Conservation (phyloP, 1,284 basidiomycete genomes). For the Earliella scabrosa region DNA sequence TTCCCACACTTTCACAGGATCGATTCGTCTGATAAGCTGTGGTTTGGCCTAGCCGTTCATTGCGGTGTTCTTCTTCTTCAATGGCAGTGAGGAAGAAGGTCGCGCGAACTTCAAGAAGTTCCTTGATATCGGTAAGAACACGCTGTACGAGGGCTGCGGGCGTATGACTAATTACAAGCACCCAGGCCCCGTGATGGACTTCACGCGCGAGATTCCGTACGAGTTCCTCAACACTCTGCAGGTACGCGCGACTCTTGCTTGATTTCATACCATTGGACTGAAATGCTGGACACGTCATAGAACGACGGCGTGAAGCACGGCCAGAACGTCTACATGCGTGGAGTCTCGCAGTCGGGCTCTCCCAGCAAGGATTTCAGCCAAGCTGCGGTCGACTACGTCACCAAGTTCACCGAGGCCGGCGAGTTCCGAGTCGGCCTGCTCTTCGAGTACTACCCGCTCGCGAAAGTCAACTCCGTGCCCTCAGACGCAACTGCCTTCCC, state of each 20-base stretch:
- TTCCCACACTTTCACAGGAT: neutral
- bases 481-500: conserved; percentile 45
- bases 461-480: conserved; percentile 44
- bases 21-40: neutral
- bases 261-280: too few species aligned
- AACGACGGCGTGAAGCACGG: conserved; percentile 21
- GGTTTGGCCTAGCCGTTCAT: conserved; percentile 40
- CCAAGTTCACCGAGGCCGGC: conserved; percentile 10
- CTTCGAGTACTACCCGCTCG: conserved; percentile 48
- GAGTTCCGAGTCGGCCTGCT: conserved; percentile 31
- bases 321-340: conserved; percentile 28
- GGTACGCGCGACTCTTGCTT: too few species aligned
- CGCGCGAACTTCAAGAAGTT: conserved; percentile 47
- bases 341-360: conserved; percentile 4
- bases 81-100: conserved; percentile 53
- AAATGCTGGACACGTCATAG: too few species aligned
- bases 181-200: conserved; percentile 38
- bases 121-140: conserved; percentile 43
- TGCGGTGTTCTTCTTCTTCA: conserved; percentile 47
- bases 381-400: conserved; percentile 14
- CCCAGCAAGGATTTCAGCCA: neutral
- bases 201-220: conserved; percentile 48
- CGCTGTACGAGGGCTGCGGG: too few species aligned
- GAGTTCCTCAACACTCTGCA: conserved; percentile 43
- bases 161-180: too few species aligned